Conservation (phyloP, 192 early-diverging fungal genomes). For the Backusella mclennaniae region DNA sequence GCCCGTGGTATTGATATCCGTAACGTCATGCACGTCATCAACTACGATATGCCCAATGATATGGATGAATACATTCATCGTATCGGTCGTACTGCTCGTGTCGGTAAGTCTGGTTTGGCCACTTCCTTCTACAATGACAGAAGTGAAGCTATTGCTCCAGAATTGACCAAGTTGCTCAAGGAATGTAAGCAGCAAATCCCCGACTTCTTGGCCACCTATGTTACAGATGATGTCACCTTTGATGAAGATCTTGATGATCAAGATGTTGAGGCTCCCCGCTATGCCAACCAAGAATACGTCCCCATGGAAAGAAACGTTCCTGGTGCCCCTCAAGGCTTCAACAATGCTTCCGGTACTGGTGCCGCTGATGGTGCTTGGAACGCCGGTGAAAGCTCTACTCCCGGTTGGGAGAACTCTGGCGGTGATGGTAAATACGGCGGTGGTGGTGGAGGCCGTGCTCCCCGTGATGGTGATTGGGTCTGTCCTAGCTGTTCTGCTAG, state of each 20-base stretch:
- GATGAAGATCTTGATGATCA: slow-evolving; percentile 40
- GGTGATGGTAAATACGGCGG: slow-evolving; percentile 11
- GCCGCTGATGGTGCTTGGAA: slow-evolving; percentile 20
- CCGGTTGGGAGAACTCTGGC: slow-evolving; percentile 16
- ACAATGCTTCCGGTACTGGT: slow-evolving; percentile 19
- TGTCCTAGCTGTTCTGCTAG: slow-evolving; percentile 21
- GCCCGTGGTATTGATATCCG: slow-evolving; percentile 78
- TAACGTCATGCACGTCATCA: slow-evolving; percentile 77
- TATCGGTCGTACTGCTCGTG: slow-evolving; percentile 70
- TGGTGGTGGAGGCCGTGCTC: neutral
- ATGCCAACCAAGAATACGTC: slow-evolving; percentile 34
- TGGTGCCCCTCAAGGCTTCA: slow-evolving; percentile 26
- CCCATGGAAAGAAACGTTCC: slow-evolving; percentile 22
- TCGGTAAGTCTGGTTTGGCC: slow-evolving; percentile 56
- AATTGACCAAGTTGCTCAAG: slow-evolving; percentile 51
- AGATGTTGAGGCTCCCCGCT: slow-evolving; percentile 25
- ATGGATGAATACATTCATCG: slow-evolving; percentile 80
- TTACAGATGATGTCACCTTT: slow-evolving; percentile 22
- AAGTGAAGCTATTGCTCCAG: slow-evolving; percentile 40
- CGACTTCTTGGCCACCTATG: slow-evolving; percentile 49
- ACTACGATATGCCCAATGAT: slow-evolving; percentile 73
- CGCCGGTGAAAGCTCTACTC: neutral
- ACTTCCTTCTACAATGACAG: slow-evolving; percentile 57
- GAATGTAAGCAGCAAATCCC: slow-evolving; percentile 64
- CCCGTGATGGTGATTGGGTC: slow-evolving; percentile 29